Evolutionary conservation across 106 monocot genomes (phyloP).

Genomic region (Amphibolis antarctica): DNA sequence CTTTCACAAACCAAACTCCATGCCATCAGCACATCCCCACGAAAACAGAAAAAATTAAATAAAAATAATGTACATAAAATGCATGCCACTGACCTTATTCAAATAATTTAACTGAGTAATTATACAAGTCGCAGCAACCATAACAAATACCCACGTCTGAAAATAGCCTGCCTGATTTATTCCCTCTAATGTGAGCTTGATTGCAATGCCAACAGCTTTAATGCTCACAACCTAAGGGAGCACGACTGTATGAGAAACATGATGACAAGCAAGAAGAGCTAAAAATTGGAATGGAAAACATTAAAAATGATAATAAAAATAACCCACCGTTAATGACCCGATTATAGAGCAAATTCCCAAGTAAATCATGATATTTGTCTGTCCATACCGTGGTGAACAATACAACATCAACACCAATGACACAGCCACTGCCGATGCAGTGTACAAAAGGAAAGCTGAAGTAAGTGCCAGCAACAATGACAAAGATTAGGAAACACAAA

Average conservation of each 20-base stretch:
- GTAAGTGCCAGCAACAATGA: conserved; percentile 1
- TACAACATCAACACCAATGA: conserved; percentile 68
- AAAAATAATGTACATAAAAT: background rate
- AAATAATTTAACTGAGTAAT: conserved; percentile 81
- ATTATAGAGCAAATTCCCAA: conserved; percentile 72
- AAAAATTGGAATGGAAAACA: background rate
- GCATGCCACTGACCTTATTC: conserved; percentile 49
- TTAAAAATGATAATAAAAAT: background rate
- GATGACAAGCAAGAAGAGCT: background rate
- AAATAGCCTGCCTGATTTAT: conserved; percentile 69
- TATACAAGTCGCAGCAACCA: conserved; percentile 55
- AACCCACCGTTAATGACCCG: conserved; percentile 82
- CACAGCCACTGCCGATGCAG: conserved; percentile 45
- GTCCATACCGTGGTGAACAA: conserved; percentile 66
- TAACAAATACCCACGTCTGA: conserved; percentile 86
- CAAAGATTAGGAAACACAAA: background rate
- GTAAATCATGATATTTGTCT: conserved; percentile 82
- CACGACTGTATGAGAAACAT: background rate
- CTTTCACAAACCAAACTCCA: too few relatives aligned
- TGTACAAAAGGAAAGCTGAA: conserved; percentile 78
- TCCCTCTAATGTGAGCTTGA: conserved; percentile 88
- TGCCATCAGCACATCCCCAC: too few relatives aligned
- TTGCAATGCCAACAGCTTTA: conserved; percentile 89
- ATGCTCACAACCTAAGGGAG: conserved; percentile 73
- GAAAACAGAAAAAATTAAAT: background rate